Base-by-base conservation (phyloP, 371 early-diverging fungal species). In the Circinella minor region DNA sequence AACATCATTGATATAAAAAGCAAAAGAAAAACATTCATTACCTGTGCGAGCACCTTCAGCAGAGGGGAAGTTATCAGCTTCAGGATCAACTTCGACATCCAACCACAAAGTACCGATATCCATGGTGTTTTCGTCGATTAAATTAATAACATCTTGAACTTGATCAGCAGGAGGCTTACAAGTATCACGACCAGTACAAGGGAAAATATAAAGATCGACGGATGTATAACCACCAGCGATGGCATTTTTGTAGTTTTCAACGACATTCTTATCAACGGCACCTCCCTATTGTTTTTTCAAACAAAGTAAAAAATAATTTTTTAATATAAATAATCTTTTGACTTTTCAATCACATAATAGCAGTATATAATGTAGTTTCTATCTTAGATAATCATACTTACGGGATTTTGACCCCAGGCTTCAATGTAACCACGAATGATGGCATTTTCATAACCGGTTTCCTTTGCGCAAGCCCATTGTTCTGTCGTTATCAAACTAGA, bases 161-260 rank as follows among this genome's bases (percentile, higher is more conserved):
- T 74, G 74, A 0, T 65, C 54, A 46, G 67, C 72, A 34, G 75
- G 65, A 3, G 71, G 67, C 64, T 75, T 71, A 69, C 72, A 75
- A 7, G 75, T 75, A 34, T 63, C 63, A 13, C 75, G 71, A 4
- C 72, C 75, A 15, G 75, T 71, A 43, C 75, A 75, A 48, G 75
- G 75, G 72, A 75, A 72, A 69, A 71, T 69, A 68, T 75, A 75
- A 27, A 75, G 27, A 20, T 71, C 72, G 20, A 75, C 61, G 4
- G 37, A 43, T n/a, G 49, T 13, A 13, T 66, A 55, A 18, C 75
- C 75, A 61, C 60, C 75, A 27, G 68, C 66, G 11, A 36, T 63
- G 51, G 75, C 75, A 47, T 75, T 75, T 14, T 49, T 14, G 15
- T 74, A 74, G 67, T 74, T 74, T n/a, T 63, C 18, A 13, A 46